phyloP scores from a whole-genome alignment of 106 monocot genomes.

The Agapanthus africanus region DNA sequence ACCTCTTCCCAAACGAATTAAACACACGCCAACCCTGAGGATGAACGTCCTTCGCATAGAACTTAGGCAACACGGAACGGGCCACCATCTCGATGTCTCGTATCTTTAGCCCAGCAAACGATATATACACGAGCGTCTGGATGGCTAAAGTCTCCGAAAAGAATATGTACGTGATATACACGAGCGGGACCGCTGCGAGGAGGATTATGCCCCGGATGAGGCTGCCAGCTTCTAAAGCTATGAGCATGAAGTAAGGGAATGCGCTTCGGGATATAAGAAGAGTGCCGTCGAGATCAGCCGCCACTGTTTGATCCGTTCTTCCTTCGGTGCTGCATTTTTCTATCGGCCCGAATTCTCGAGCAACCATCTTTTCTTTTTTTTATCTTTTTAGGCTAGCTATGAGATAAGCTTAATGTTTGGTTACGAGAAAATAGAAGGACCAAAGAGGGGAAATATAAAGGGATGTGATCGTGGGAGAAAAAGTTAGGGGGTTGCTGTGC shows the following conservation, averaged over 20 bases:
- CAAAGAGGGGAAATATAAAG: no score
- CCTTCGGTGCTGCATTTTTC: slow-evolving; percentile 39
- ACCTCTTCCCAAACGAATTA: slow-evolving; percentile 36
- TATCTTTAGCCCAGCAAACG: slow-evolving; percentile 50
- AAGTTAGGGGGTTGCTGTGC: no score
- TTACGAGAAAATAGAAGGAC: neutral
- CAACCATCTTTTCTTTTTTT: neutral
- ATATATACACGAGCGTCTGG: slow-evolving; percentile 42
- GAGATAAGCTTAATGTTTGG: neutral
- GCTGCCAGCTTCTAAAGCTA: slow-evolving; percentile 83
- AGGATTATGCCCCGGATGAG: slow-evolving; percentile 44
- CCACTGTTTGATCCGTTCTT: slow-evolving; percentile 36
- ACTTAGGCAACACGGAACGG: slow-evolving; percentile 77
- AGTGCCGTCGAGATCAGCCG: slow-evolving; percentile 70
- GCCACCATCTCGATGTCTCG: slow-evolving; percentile 65
- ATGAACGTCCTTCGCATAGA: slow-evolving; percentile 72
- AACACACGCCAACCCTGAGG: slow-evolving; percentile 72
- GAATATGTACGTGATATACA: slow-evolving; percentile 41
- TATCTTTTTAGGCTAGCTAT: no score
- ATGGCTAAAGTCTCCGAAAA: slow-evolving; percentile 46
- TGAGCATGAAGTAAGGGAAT: slow-evolving; percentile 87
- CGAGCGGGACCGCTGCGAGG: slow-evolving; percentile 42
- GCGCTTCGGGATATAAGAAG: slow-evolving; percentile 52
- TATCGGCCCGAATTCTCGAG: slow-evolving; percentile 23
- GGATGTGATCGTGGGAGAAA: no score